Evolutionary conservation across 208 protist species (phyloP).

Genomic region (Phytomonas sp.): DNA sequence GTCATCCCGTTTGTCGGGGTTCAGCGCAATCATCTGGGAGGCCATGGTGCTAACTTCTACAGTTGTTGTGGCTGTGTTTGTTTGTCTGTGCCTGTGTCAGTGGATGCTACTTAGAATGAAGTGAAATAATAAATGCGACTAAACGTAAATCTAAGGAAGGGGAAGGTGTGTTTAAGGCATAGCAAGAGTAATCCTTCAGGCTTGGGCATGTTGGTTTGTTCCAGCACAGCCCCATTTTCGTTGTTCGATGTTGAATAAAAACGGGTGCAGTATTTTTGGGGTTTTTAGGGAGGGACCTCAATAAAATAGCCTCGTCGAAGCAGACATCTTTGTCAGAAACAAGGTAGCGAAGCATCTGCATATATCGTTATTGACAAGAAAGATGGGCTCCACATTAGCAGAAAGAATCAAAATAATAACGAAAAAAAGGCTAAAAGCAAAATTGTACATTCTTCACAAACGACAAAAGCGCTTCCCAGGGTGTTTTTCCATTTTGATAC

Average conservation of each 20-base stretch:
- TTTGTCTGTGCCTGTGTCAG: no score
- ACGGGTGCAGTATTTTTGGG: background rate
- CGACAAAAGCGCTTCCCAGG: no score
- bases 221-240: background rate
- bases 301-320: background rate
- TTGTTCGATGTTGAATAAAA: background rate
- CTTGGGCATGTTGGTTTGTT: background rate
- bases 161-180: background rate
- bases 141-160: background rate
- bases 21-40: conserved; percentile 70
- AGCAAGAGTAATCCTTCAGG: background rate
- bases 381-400: background rate
- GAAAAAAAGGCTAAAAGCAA: background rate
- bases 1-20: conserved; percentile 85
- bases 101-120: no score
- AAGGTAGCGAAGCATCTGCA: background rate
- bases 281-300: background rate
- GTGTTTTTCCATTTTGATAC: background rate
- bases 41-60: no score
- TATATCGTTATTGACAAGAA: background rate
- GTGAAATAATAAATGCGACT: no score
- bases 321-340: background rate
- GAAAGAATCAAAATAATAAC: background rate
- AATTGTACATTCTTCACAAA: background rate
- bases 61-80: no score